Evolutionary conservation across 1,139 yeast species (phyloP), one percentile per base, ranked within the genome.

Genomic region (Kazachstania sp.): DNA sequence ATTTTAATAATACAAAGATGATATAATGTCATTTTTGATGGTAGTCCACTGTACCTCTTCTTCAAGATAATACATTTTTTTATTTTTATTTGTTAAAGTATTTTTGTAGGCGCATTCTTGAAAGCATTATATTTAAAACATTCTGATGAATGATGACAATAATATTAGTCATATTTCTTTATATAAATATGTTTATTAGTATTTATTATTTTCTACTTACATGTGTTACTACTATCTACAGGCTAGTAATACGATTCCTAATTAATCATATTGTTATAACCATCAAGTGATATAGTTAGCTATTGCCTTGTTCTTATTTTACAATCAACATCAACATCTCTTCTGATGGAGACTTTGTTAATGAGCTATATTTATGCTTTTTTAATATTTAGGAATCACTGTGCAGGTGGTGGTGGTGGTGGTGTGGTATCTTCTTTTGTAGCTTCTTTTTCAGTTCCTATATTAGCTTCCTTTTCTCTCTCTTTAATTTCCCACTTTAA

Each of bases 401-500:
- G 26, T 4, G 6, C 7, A 23, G 26, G 6, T 23, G 26, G 26
- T 7, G 26, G 6, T 23, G 26, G 26, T 7, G 26, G 26, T 23
- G 26, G 4, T 4, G 26, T 23, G 4, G 26, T 23, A 2, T 39
- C 26, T 1, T 20, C 35, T 29, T 20, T 23, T 19, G 7, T 7
- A 23, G 4, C 26, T 23, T 23, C 26, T 7, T 23, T 23, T 7
- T 23, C 26, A 4, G 26, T 23, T 7, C 15, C 26, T 13, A 30
- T 30, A 18, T 26, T 34, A 6, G 31, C 37, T 20, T 37, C 49
- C 18, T 38, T 39, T 29, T 48, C 49, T 18, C 44, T 46, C 16
- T 46, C 47, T 23, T 40, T 63, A 41, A 71, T 74, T 56, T 81
- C 86, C 55, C 71, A 70, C 54, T 77, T 76, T 48, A 81, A 63